Percentiles rank a stretch among this genome's conserved stretches.
phyloP scores from a whole-genome alignment of 352 stramenopile species.

The Peronosclerospora sorghi region DNA sequence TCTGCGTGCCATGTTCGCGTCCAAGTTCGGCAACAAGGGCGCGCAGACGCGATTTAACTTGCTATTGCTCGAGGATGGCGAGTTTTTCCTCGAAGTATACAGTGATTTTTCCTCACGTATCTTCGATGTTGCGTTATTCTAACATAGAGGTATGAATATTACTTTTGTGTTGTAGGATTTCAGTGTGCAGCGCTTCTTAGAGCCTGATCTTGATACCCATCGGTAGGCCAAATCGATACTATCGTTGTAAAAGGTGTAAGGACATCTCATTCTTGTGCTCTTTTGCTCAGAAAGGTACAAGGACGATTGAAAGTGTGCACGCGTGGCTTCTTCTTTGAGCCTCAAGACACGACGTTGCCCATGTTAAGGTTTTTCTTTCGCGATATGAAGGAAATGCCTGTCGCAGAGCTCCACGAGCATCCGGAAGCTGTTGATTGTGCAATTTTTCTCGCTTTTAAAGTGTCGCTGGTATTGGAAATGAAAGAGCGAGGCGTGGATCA shows the following conservation, averaged over 20 bases:
- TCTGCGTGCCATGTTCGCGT: slow-evolving; percentile 31
- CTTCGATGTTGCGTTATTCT: background rate
- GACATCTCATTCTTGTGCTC: no score
- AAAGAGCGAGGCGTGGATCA: slow-evolving; percentile 78
- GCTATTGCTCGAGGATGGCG: slow-evolving; percentile 88
- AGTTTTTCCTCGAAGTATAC: slow-evolving; percentile 89
- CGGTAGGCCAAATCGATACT: slow-evolving; percentile 18
- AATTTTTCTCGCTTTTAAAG: slow-evolving; percentile 64
- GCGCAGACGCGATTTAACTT: slow-evolving; percentile 86
- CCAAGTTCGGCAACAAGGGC: slow-evolving; percentile 33
- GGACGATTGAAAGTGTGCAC: slow-evolving; percentile 83
- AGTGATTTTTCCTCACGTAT: background rate
- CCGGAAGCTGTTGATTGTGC: slow-evolving; percentile 23
- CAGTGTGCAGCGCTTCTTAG: slow-evolving; percentile 68
- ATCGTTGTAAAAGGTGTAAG: no score
- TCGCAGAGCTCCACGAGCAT: slow-evolving; percentile 44
- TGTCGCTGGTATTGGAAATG: slow-evolving; percentile 63
- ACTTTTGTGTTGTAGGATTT: slow-evolving; percentile 47
- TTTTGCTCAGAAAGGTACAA: slow-evolving; percentile 38
- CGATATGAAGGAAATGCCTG: slow-evolving; percentile 56
- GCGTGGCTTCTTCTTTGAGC: slow-evolving; percentile 88
- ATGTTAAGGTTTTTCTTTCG: slow-evolving; percentile 84
- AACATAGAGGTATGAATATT: background rate
- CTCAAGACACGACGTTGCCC: slow-evolving; percentile 66
- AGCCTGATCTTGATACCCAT: slow-evolving; percentile 36